Conservation (phyloP, 352 stramenopile species). For the Elongisporangium senticosum region DNA sequence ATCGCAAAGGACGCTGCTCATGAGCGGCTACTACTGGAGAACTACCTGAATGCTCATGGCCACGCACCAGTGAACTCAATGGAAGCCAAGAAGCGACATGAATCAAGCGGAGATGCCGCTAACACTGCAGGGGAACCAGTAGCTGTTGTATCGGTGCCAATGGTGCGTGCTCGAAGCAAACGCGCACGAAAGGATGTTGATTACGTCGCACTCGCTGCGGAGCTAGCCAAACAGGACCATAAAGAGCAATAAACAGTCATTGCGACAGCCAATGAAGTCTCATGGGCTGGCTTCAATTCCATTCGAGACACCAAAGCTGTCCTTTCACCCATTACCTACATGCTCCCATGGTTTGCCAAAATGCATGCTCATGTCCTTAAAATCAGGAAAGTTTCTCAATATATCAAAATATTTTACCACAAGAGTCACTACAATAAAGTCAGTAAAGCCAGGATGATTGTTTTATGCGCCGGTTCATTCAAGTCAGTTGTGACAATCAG, state of each 20-base stretch:
- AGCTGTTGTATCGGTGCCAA: slow-evolving; percentile 1
- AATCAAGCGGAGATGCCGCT: not conserved
- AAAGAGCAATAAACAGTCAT: not conserved
- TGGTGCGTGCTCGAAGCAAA: slow-evolving; percentile 31
- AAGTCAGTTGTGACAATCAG: not conserved
- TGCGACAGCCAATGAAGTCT: not conserved
- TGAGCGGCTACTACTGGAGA: slow-evolving; percentile 42
- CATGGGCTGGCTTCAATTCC: not conserved
- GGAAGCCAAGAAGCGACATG: slow-evolving; percentile 28
- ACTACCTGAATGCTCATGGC: slow-evolving; percentile 23
- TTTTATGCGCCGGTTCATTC: not conserved
- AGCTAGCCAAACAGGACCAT: slow-evolving; percentile 27
- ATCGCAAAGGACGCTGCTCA: slow-evolving; percentile 46
- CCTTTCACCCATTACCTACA: not conserved
- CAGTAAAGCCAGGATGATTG: not conserved
- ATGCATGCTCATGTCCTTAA: not conserved
- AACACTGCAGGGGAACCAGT: slow-evolving; percentile 1
- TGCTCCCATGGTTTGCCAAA: not conserved
- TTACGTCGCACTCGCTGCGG: slow-evolving; percentile 58
- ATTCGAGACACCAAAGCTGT: not conserved
- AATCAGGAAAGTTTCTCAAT: not conserved
- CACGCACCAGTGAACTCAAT: slow-evolving; percentile 4
- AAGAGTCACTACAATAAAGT: no score
- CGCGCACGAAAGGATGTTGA: slow-evolving; percentile 53
- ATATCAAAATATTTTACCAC: not conserved